phyloP scores from a whole-genome alignment of 2,329 filamentous ascomycete species.

The Penicillium sp. region DNA sequence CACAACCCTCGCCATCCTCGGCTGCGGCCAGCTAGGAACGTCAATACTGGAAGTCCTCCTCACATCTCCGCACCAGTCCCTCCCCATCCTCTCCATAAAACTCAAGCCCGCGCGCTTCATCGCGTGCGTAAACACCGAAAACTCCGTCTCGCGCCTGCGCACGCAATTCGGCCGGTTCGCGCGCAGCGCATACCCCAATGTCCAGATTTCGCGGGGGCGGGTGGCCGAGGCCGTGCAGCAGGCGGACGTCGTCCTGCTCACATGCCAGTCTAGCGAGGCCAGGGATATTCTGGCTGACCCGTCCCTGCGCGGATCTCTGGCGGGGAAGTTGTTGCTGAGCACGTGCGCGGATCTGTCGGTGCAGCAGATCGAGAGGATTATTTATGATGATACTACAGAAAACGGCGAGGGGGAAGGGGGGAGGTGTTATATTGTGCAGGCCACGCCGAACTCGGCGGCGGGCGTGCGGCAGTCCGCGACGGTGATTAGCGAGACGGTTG shows the following conservation, averaged over 20 bases:
- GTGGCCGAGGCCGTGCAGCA: conserved; percentile 8
- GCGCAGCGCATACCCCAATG: conserved; percentile 9
- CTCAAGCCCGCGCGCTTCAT: conserved; percentile 12
- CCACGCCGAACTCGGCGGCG: conserved; percentile 3
- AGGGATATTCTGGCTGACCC: conserved; percentile 6
- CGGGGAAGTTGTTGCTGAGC: conserved; percentile 9
- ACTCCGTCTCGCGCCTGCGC: conserved; percentile 12
- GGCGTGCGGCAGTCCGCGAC: conserved; percentile 13
- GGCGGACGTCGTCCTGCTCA: conserved; percentile 13
- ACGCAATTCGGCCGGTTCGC: conserved; percentile 10
- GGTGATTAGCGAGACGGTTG: conserved; percentile 10
- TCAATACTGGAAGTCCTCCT: conserved; percentile 10
- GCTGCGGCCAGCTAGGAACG: conserved; percentile 13
- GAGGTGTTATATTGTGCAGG: conserved; percentile 11
- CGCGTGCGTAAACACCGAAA: conserved; percentile 12
- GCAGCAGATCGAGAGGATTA: conserved; percentile 10
- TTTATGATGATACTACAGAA: conserved; percentile 7
- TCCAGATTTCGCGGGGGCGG: conserved; percentile 11
- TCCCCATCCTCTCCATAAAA: conserved; percentile 10
- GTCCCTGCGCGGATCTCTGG: not conserved
- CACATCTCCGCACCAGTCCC: conserved; percentile 4
- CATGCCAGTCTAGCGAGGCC: conserved; percentile 1
- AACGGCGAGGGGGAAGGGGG: not conserved
- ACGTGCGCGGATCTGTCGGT: conserved; percentile 10
- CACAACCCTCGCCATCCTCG: conserved; percentile 10